These are phyloP conservation scores for Leccinum disarticulatum DNA, from an alignment of 768 basidiomycete species.

Conservation along the genomic window DNA sequence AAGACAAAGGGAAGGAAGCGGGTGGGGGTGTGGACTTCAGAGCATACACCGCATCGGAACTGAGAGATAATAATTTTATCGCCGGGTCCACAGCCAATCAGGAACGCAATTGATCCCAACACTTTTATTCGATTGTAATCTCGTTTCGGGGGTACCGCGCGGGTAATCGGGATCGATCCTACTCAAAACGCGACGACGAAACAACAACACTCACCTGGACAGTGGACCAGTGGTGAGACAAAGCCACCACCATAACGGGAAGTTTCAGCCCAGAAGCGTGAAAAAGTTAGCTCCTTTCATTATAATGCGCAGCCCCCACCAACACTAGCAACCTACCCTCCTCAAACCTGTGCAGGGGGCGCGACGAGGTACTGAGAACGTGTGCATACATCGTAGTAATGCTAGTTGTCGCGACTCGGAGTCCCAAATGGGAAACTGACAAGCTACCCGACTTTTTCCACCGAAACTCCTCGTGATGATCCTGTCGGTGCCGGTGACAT, in stretches of 20 bases:
- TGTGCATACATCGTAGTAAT: too few species aligned
- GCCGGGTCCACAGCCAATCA: slow-evolving; percentile 1
- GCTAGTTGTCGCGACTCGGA: background rate
- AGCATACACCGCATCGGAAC: background rate
- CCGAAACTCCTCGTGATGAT: background rate
- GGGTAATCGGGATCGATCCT: background rate
- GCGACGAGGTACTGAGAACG: background rate
- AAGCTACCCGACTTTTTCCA: background rate
- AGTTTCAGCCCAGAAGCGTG: background rate
- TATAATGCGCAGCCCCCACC: background rate
- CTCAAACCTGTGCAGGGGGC: background rate
- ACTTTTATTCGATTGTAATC: background rate
- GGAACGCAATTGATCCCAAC: background rate
- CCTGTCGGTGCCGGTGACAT: background rate
- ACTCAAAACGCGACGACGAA: background rate
- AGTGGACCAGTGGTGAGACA: slow-evolving; percentile 10
- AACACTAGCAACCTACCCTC: background rate
- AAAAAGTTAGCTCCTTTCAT: background rate
- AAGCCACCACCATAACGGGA: slow-evolving; percentile 11
- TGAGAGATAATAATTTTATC: slow-evolving; percentile 15
- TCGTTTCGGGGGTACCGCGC: background rate
- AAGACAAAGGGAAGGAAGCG: slow-evolving; percentile 15
- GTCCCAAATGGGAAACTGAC: background rate
- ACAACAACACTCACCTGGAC: slow-evolving; percentile 2
- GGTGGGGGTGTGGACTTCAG: background rate